Evolutionary conservation across 768 basidiomycete species (phyloP), one percentile per base, ranked within the genome.

Genomic region (Sarcodon sp.): DNA sequence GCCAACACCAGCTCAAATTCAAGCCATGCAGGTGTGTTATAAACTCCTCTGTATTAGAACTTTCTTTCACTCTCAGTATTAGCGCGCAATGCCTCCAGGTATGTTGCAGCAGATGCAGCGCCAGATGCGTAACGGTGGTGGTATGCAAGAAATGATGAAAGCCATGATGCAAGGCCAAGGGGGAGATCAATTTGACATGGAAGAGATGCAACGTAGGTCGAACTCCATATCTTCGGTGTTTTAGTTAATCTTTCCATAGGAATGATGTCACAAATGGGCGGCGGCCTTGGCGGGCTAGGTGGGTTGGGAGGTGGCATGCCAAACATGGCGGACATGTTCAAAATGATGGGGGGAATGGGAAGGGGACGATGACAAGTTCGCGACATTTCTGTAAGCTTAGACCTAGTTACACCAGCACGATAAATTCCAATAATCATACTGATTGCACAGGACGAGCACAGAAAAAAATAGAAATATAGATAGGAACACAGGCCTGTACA

Each of bases 91-190:
- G 77, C 94, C 94, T 1, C 89, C 94, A 5, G 94, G 92, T 32
- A 87, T 94, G 84, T 65, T 97, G 53, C 87, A 91, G 59, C 86
- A 98, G 60, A 83, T 97, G 81, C 90, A 88, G 59, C 71, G 80
- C 46, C 83, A 87, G 58, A 68, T 87, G 60, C 71, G 83, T 49
- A 66, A 80, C 48, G 87, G 87, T 7, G 88, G 90, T 16, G 89
- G 89, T 41, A 85, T 96, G 80, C 87, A 92, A 62, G 91, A 94
- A 57, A 94, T 94, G 90, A 91, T 94, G 91, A 87, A 86, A 61
- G 83, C 86, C 27, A 92, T 97, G 88, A 92, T 96, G 87, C 89
- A 91, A 57, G 87, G 90, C 8, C 82, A 87, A 56, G 88, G 87
- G 47, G 87, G 87, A 9, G 92, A 92, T 57, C 80, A 90, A 59